Evolutionary conservation across 2,329 filamentous ascomycete species (phyloP).

Genomic region (Colletotrichum sp.): DNA sequence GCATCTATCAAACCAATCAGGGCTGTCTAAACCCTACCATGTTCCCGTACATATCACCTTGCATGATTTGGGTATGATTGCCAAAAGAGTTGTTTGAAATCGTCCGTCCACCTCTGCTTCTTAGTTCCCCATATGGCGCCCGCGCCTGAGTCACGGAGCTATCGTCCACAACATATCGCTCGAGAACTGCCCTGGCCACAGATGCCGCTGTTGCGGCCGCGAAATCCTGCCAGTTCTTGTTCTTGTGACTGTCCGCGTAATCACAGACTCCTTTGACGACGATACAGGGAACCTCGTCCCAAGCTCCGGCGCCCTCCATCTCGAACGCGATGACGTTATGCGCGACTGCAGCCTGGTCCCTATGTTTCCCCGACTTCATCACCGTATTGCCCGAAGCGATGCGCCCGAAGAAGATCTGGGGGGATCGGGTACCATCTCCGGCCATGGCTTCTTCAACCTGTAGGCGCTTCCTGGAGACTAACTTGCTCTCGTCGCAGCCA

Average conservation of each 20-base stretch:
- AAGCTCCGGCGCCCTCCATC: conserved; percentile 36
- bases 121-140: no score
- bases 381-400: conserved; percentile 43
- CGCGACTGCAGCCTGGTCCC: conserved; percentile 34
- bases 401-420: conserved; percentile 4
- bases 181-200: conserved; percentile 29
- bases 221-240: conserved; percentile 38
- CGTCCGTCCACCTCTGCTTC: no score
- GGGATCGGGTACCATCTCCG: not conserved
- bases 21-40: no score
- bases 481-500: conserved; percentile 20
- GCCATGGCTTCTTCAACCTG: not conserved
- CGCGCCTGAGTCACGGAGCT: no score
- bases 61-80: no score
- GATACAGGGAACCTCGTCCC: conserved; percentile 37
- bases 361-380: conserved; percentile 39
- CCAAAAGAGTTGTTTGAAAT: no score
- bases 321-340: conserved; percentile 34
- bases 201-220: conserved; percentile 39
- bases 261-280: conserved; percentile 42
- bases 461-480: conserved; percentile 28
- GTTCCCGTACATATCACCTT: no score
- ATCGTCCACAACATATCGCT: not conserved
- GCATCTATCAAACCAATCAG: no score
- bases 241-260: conserved; percentile 44